Conservation (phyloP, 106 monocot species). For the Platanthera zijinensis region DNA sequence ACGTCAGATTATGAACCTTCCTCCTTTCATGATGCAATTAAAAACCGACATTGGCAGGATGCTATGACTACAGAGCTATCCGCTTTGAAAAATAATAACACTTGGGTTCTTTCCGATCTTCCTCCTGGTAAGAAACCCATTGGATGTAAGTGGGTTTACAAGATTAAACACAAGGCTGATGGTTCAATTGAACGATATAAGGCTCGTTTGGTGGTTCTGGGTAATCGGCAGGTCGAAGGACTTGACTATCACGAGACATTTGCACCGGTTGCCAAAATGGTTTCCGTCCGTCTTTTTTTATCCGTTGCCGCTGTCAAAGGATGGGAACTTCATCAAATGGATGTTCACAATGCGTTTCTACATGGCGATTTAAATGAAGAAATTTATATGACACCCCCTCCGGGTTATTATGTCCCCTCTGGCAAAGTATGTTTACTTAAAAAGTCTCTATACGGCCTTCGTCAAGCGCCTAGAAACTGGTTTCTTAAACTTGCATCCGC, state of each 20-base stretch:
- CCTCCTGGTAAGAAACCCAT: background rate
- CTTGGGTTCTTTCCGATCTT: background rate
- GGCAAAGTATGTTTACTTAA: background rate
- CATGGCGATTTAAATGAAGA: background rate
- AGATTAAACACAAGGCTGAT: background rate
- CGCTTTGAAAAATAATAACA: background rate
- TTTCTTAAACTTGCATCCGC: conserved; percentile 1
- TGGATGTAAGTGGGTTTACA: too few species aligned
- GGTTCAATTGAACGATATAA: background rate
- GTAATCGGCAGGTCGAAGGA: background rate
- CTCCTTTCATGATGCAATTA: background rate
- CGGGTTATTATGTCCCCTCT: background rate
- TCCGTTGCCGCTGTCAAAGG: background rate
- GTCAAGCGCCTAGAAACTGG: conserved; percentile 8
- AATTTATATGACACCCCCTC: background rate
- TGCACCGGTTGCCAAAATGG: too few species aligned
- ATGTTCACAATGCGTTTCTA: too few species aligned
- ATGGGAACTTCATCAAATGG: conserved; percentile 10
- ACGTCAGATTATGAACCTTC: background rate
- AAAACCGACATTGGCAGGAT: background rate
- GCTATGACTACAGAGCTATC: background rate
- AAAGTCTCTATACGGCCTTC: conserved; percentile 5
- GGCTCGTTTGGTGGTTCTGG: background rate
- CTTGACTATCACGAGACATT: background rate
- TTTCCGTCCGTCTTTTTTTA: background rate